These are phyloP conservation scores for Coniochaeta sp. DNA, from an alignment of 2,329 filamentous ascomycete genomes.

Conservation along the genomic window DNA sequence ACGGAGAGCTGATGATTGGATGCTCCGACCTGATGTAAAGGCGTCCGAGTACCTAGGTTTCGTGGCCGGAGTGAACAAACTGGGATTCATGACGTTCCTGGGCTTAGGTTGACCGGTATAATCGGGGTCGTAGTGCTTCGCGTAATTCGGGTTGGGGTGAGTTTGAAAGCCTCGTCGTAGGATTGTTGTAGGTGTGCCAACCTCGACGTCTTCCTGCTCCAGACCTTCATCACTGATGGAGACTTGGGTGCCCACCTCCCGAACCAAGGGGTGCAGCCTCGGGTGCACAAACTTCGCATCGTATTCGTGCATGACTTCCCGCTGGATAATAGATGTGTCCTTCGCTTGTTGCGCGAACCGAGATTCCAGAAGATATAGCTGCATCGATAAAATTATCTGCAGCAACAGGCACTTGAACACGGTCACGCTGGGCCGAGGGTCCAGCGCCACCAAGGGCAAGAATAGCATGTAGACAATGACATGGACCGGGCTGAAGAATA, in stretches of 20 bases:
- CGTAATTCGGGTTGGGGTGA: slow-evolving; percentile 77
- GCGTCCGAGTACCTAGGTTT: slow-evolving; percentile 24
- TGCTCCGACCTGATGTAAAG: slow-evolving; percentile 15
- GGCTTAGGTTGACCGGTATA: slow-evolving; percentile 25
- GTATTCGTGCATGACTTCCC: slow-evolving; percentile 91
- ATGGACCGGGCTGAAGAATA: slow-evolving; percentile 88
- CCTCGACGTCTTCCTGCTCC: slow-evolving; percentile 36
- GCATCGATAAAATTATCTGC: slow-evolving; percentile 65
- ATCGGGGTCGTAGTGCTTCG: slow-evolving; percentile 65
- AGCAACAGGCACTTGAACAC: slow-evolving; percentile 78
- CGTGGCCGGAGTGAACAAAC: slow-evolving; percentile 34
- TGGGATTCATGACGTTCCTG: slow-evolving; percentile 30
- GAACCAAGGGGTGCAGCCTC: slow-evolving; percentile 70
- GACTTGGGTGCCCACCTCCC: slow-evolving; percentile 74
- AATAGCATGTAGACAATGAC: slow-evolving; percentile 86
- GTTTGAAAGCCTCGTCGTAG: slow-evolving; percentile 73
- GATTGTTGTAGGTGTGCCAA: slow-evolving; percentile 49
- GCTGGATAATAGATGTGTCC: slow-evolving; percentile 77
- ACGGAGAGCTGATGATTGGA: slow-evolving; percentile 10
- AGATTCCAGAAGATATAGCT: slow-evolving; percentile 66
- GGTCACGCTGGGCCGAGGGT: slow-evolving; percentile 77
- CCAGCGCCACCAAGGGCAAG: slow-evolving; percentile 67
- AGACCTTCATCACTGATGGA: slow-evolving; percentile 38
- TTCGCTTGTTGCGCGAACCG: slow-evolving; percentile 79
- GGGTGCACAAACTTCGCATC: slow-evolving; percentile 94